Evolutionary conservation across 495 filamentous ascomycete species (phyloP).

Genomic region (Mycothermus thermophilus): DNA sequence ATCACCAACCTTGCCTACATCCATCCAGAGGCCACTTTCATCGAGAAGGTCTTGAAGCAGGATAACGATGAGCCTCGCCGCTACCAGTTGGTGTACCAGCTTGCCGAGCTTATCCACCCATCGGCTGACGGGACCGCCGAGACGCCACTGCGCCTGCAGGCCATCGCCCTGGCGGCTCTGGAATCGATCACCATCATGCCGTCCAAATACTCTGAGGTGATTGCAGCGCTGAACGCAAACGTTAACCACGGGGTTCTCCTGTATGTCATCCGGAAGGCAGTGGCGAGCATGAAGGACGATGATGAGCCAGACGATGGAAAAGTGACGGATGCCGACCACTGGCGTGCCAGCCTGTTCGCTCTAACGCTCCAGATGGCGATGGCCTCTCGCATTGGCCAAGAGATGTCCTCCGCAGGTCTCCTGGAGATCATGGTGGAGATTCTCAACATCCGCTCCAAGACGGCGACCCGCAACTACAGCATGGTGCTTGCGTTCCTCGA

Average conservation of each 20-base stretch:
- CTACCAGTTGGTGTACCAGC: slow-evolving; percentile 80
- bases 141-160: slow-evolving; percentile 62
- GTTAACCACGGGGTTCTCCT: slow-evolving; percentile 95
- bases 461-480: slow-evolving; percentile 68
- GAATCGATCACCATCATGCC: slow-evolving; percentile 73
- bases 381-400: slow-evolving; percentile 52
- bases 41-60: slow-evolving; percentile 70
- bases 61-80: slow-evolving; percentile 85
- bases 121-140: slow-evolving; percentile 49
- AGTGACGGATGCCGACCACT: slow-evolving; percentile 54
- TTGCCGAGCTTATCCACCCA: slow-evolving; percentile 75
- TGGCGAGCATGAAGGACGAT: slow-evolving; percentile 59
- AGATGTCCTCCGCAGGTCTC: slow-evolving; percentile 72
- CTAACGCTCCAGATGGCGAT: slow-evolving; percentile 64
- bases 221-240: slow-evolving; percentile 75
- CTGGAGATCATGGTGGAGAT: slow-evolving; percentile 83
- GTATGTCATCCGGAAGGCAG: slow-evolving; percentile 79
- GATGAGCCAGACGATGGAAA: slow-evolving; percentile 44
- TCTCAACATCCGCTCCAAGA: slow-evolving; percentile 65
- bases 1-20: slow-evolving; percentile 89
- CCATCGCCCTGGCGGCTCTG: slow-evolving; percentile 65
- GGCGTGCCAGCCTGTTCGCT: slow-evolving; percentile 77
- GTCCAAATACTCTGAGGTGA: slow-evolving; percentile 61
- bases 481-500: slow-evolving; percentile 77
- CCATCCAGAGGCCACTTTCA: slow-evolving; percentile 60